Evolutionary conservation across 169 alveolate species (phyloP), one percentile per base, ranked within the genome.

Genomic region (Plasmodium ovale): DNA sequence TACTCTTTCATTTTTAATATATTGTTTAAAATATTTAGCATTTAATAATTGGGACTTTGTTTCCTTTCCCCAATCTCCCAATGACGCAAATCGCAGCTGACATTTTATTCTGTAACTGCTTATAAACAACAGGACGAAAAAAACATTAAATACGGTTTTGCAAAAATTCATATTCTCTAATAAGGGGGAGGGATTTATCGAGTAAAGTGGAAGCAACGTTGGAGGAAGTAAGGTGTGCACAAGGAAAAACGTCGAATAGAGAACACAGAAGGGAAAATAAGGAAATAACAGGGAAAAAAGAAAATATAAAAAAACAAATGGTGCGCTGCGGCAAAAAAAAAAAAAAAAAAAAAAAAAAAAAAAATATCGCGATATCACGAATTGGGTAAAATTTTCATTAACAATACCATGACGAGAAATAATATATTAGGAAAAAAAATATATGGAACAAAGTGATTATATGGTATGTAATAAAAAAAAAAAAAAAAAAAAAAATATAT

Each of bases 21-120:
- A 88, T 69, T 87, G 82, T 92, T 95, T 95, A 31, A 95, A 92
- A 31, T 94, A 92, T 49, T 91, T 95, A 10, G 98, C 98, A 27
- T 94, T 95, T 12, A 53, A 65, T 62, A 91, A 53, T 72, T 95
- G 97, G 53, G 88, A 56, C 49, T 87, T 65, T 35, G 88, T 42
- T 53, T 94, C 97, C 25, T 93, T 93, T 14, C 98, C 98, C 97
- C 97, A 95, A 87, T 94, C 94, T 23, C 98, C 98, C 54, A 95
- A 59, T 1, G 97, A 94, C 21, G 95, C 97, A 62, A 95, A 95
- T 29, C 95, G 92, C 82, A 95, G 87, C 59, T 94, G 97, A 10
- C 94, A 87, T 21, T 69, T 59, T 35, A 92, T 95, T 21, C 79
- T 35, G 19, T 65, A 70, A 68, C 70, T 58, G 89, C 59, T 68